phyloP scores from a whole-genome alignment of 2,329 filamentous ascomycete genomes.

The Sporothrix brasiliensis region DNA sequence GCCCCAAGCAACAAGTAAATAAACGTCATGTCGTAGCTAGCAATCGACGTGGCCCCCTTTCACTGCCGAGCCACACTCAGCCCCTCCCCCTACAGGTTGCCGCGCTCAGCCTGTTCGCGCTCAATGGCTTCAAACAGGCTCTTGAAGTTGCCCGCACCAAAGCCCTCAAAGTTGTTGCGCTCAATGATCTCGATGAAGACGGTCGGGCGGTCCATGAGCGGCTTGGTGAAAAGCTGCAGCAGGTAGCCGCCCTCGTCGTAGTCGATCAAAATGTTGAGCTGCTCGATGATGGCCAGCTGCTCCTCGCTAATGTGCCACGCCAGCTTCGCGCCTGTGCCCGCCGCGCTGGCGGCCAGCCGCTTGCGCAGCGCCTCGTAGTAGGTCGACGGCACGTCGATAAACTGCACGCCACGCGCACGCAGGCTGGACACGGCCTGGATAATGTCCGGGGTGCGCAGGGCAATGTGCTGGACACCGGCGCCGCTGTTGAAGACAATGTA shows the following conservation, averaged over 20 bases:
- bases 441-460: conserved; percentile 80
- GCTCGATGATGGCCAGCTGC: conserved; percentile 75
- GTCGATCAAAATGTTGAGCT: conserved; percentile 86
- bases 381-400: conserved; percentile 83
- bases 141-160: conserved; percentile 95
- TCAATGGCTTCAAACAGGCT: conserved; percentile 94
- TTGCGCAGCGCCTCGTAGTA: conserved; percentile 80
- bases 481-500: conserved; percentile 89
- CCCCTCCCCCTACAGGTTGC: conserved; percentile 65
- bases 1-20: neutral
- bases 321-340: conserved; percentile 42
- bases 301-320: conserved; percentile 67
- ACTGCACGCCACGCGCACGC: conserved; percentile 85
- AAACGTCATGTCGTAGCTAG: neutral
- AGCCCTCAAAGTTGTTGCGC: conserved; percentile 84
- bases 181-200: conserved; percentile 98
- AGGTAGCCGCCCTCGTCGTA: conserved; percentile 93
- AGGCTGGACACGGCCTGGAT: conserved; percentile 74
- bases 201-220: conserved; percentile 89
- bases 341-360: conserved; percentile 59
- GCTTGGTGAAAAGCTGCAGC: conserved; percentile 76
- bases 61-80: neutral
- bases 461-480: conserved; percentile 90
- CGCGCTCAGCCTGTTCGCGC: conserved; percentile 82
- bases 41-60: neutral